Percentiles rank a stretch among this genome's conserved stretches.
Conservation (phyloP, 2,329 filamentous ascomycete genomes). For the Ciborinia camelliae region DNA sequence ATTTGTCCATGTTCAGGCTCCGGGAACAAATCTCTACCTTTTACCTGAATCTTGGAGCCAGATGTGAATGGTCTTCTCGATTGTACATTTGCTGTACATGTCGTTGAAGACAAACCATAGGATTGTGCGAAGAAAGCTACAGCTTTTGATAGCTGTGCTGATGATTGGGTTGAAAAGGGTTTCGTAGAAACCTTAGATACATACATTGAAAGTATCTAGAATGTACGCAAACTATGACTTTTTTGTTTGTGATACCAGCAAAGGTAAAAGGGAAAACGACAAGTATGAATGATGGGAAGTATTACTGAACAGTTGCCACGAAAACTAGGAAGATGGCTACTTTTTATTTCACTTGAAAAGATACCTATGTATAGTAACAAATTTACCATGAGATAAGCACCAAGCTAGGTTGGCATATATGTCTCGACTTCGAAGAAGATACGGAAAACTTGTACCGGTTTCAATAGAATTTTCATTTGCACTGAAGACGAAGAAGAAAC, state of each 20-base stretch:
- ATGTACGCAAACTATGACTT: background rate
- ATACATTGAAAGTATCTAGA: constrained; percentile 28
- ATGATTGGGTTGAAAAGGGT: constrained; percentile 29
- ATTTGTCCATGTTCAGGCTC: constrained; percentile 43
- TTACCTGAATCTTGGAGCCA: constrained; percentile 29
- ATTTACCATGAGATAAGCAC: background rate
- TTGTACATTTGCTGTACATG: constrained; percentile 23
- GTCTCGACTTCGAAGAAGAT: constrained; percentile 4
- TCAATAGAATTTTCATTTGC: background rate
- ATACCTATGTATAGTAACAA: background rate
- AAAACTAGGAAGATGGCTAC: background rate
- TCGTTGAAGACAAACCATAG: constrained; percentile 22
- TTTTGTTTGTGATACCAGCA: background rate
- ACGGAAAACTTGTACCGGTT: background rate
- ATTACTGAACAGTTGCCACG: background rate
- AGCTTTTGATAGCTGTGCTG: constrained; percentile 32
- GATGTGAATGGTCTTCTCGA: constrained; percentile 33
- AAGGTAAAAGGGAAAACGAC: background rate
- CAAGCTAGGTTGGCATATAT: background rate
- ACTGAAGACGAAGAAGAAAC: constrained; percentile 9
- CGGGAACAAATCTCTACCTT: constrained; percentile 34
- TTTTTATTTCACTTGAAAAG: constrained; percentile 14
- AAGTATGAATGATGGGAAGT: background rate
- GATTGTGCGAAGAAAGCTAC: constrained; percentile 29
- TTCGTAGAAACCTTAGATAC: constrained; percentile 30